A percentile compares a stretch with the other conserved stretches of the same genome.
These are phyloP conservation scores for Hyaloscypha bicolor DNA, from an alignment of 495 filamentous ascomycete genomes.

Conservation along the genomic window DNA sequence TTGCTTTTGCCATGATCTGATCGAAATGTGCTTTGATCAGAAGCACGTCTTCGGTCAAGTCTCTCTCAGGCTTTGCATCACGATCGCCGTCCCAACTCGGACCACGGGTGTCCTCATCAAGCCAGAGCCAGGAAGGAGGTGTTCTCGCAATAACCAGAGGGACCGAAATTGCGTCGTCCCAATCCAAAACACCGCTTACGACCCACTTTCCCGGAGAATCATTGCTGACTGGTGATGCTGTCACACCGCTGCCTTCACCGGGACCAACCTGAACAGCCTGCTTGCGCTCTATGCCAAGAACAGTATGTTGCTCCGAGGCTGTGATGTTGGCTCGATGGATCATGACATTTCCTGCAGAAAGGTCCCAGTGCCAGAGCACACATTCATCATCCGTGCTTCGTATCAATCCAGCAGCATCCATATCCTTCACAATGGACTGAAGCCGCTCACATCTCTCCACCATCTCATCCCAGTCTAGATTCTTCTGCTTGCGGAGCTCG, in stretches of 20 bases:
- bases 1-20: slow-evolving; percentile 16
- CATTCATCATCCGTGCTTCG: not conserved
- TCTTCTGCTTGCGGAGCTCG: not conserved
- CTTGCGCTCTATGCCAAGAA: too few relatives aligned
- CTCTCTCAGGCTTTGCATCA: not conserved
- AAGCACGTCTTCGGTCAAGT: slow-evolving; percentile 13
- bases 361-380: slow-evolving; percentile 21
- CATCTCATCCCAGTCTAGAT: not conserved
- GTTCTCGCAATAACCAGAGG: slow-evolving; percentile 9
- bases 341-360: slow-evolving; percentile 19
- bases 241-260: too few relatives aligned
- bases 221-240: not conserved
- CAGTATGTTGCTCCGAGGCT: too few relatives aligned
- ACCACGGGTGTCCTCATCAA: not conserved
- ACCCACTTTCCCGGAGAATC: not conserved
- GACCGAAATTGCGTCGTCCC: slow-evolving; percentile 16
- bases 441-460: not conserved
- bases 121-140: slow-evolving; percentile 21
- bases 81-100: slow-evolving; percentile 4
- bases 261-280: too few relatives aligned
- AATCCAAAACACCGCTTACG: slow-evolving; percentile 21
- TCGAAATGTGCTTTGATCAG: slow-evolving; percentile 24
- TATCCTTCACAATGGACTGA: not conserved
- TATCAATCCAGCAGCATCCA: slow-evolving; percentile 6
- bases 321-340: not conserved